Base-by-base conservation (phyloP, 163 green algal genomes). In the Scenedesmus sp. region DNA sequence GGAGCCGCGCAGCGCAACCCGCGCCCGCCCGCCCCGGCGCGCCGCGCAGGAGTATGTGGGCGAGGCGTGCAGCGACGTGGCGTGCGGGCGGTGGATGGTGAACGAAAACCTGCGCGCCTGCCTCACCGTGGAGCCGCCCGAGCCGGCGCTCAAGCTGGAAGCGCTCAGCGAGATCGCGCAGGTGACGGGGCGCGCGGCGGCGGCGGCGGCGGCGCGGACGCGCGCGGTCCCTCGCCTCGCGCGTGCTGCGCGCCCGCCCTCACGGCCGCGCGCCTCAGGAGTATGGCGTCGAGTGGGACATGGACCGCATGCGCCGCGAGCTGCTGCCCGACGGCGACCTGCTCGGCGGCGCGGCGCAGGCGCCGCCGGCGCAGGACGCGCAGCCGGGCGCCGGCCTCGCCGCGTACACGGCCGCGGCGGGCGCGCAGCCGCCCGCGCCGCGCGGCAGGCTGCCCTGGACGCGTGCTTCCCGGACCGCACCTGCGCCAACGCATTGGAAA, bases 41-140 rank as follows among this genome's bases (percentile, higher is more conserved):
- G 26, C 26, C 5, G 31, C 33, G 3, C 66, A 77, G 67, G 85
- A 89, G 70, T 89, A 87, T 65, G 85, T 86, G 0, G 31, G 48
- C 33, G 83, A 90, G 50, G 87, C 88, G 0, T 75, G 78, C 4
- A 86, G 67, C 4, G 89, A 95, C 65, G 57, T 84, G 15, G 90
- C 80, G 15, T 88, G 86, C 70, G 64, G 70, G 45, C 86, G 90
- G 48, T 94, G 85, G 84, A 78, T 79, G 51, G 82, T 80, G 18
- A 97, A 96, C 70, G 76, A 89, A 53, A 86, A 88, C 60, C 81
- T 97, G 18, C 85, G 91, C 66, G 86, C 84, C 77, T 95, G 88
- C 73, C 79, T 97, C 67, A 77, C 90, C 20, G 85, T 96, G 17
- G 87, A 92, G 50, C 80, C 92, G 2, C 92, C 92, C 0, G 47